Conservation (phyloP, 2,329 filamentous ascomycete genomes). For the Cytospora chrysosperma region DNA sequence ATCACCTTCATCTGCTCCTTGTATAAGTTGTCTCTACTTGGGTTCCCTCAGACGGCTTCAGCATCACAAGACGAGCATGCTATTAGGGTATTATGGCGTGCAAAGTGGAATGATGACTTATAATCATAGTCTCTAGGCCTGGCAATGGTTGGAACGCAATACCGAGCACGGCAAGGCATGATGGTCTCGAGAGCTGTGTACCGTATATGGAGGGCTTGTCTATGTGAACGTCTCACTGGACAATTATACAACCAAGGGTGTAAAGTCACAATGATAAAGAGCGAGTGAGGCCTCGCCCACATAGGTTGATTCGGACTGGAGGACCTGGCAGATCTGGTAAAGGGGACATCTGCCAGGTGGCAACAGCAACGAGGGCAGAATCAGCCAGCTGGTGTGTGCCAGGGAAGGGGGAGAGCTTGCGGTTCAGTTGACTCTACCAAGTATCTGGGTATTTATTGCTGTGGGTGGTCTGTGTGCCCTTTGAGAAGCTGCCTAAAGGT, state of each 20-base stretch:
- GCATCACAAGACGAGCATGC: not conserved
- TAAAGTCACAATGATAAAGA: not conserved
- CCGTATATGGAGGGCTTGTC: not conserved
- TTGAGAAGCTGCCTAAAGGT: not conserved
- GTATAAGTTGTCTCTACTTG: not conserved
- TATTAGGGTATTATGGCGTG: not conserved
- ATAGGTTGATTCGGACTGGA: not conserved
- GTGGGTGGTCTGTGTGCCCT: not conserved
- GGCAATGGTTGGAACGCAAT: not conserved
- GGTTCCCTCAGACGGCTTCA: not conserved
- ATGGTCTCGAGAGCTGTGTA: not conserved
- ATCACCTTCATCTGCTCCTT: not conserved
- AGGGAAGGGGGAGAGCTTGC: not conserved
- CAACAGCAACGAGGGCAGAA: not conserved
- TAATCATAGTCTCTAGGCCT: not conserved
- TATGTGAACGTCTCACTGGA: too few species aligned
- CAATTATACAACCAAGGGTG: not conserved
- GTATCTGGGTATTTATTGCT: not conserved
- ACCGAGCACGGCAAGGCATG: not conserved
- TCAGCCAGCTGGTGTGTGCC: slow-evolving; percentile 1
- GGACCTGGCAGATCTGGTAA: too few species aligned
- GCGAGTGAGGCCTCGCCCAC: not conserved
- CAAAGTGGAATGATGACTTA: not conserved
- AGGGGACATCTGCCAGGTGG: not conserved
- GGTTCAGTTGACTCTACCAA: not conserved